Percentiles rank a stretch among this genome's conserved stretches.
These are phyloP conservation scores for Rhizopogon vesiculosus DNA, from an alignment of 768 basidiomycete genomes.

Conservation along the genomic window DNA sequence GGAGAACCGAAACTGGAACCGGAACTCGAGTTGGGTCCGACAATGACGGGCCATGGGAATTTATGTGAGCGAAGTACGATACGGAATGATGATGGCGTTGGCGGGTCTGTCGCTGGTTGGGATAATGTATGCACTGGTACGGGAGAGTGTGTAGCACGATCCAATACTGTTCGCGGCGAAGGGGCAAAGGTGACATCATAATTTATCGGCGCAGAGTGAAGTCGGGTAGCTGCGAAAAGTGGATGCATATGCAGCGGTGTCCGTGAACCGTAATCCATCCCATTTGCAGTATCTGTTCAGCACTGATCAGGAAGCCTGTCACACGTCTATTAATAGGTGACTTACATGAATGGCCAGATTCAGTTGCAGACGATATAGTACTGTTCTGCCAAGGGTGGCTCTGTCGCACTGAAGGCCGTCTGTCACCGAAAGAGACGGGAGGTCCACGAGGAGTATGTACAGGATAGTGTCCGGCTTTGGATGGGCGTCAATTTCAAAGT, in stretches of 20 bases:
- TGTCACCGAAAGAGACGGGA: conserved; percentile 31
- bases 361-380: conserved; percentile 30
- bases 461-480: conserved; percentile 25
- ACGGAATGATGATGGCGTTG: conserved; percentile 37
- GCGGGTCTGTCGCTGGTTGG: conserved; percentile 64
- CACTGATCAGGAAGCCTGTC: background rate
- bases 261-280: conserved; percentile 18
- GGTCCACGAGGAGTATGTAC: conserved; percentile 27
- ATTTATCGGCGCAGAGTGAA: conserved; percentile 56
- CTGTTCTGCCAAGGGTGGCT: conserved; percentile 43
- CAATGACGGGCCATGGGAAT: conserved; percentile 59
- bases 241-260: conserved; percentile 57
- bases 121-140: conserved; percentile 53
- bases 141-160: conserved; percentile 47
- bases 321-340: conserved; percentile 5
- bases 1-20: conserved; percentile 21
- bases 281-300: conserved; percentile 13
- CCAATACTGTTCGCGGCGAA: conserved; percentile 52
- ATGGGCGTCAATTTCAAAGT: conserved; percentile 3
- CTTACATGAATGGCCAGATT: conserved; percentile 39
- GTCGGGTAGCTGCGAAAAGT: conserved; percentile 49
- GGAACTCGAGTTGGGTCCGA: conserved; percentile 29
- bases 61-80: conserved; percentile 52
- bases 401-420: conserved; percentile 43
- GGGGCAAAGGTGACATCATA: conserved; percentile 57